Evolutionary conservation across 345 rosid species (phyloP).

Genomic region (Eucalyptus cladocalyx): DNA sequence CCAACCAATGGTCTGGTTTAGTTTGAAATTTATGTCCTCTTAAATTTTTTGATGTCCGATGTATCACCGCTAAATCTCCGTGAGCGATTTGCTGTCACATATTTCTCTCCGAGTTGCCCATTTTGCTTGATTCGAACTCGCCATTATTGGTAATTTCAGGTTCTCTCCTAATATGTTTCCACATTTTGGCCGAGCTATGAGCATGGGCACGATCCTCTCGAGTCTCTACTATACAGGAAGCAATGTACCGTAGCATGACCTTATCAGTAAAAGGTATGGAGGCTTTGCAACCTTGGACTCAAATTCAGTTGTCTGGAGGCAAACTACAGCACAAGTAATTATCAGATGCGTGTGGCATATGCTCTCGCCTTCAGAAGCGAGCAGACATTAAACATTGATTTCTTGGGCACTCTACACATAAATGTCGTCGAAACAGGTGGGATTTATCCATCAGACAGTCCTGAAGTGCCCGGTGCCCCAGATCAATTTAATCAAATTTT

Average conservation of each 20-base stretch:
- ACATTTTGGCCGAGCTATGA: background rate
- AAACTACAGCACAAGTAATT: background rate
- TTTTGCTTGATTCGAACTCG: background rate
- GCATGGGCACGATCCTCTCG: background rate
- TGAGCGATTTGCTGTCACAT: background rate
- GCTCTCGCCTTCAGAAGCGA: background rate
- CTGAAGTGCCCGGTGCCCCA: background rate
- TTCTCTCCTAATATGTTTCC: background rate
- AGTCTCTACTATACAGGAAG: background rate
- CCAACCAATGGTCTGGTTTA: background rate
- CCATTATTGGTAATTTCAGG: background rate
- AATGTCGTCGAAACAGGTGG: background rate
- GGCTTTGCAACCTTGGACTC: background rate
- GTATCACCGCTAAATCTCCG: background rate
- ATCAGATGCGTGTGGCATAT: background rate
- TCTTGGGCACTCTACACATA: background rate
- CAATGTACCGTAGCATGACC: background rate
- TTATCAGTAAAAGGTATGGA: background rate
- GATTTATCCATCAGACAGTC: background rate
- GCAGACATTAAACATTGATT: background rate
- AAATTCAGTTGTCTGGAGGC: background rate
- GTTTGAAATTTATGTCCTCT: background rate
- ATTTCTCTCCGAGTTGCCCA: background rate
- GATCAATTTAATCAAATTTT: background rate
- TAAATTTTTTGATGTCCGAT: background rate